Evolutionary conservation across 371 early-diverging fungal species (phyloP).

Genomic region (Enteropsectra breve): DNA sequence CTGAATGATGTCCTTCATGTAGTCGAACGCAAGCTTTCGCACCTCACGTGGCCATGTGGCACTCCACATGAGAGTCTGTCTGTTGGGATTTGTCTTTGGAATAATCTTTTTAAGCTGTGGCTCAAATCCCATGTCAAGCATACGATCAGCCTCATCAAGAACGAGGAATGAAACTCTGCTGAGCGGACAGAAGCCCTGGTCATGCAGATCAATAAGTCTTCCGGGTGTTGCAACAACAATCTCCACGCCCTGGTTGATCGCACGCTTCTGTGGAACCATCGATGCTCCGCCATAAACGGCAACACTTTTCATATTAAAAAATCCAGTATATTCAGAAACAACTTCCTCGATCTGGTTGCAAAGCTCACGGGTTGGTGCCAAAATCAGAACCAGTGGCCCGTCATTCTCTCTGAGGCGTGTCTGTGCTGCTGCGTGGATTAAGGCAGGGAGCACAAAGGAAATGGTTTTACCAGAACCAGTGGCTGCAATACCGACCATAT

Average conservation of each 20-base stretch:
- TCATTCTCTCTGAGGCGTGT: constrained; percentile 78
- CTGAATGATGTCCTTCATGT: constrained; percentile 85
- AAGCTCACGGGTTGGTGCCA: constrained; percentile 98
- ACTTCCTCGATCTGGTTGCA: constrained; percentile 63
- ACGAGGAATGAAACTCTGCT: constrained; percentile 89
- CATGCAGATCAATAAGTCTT: constrained; percentile 81
- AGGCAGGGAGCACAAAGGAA: constrained; percentile 83
- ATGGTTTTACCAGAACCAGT: constrained; percentile 97
- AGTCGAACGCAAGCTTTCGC: constrained; percentile 76
- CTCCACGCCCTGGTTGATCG: constrained; percentile 78
- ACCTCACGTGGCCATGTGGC: constrained; percentile 99
- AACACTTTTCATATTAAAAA: constrained; percentile 74
- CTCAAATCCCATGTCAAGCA: constrained; percentile 99
- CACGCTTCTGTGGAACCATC: constrained; percentile 80
- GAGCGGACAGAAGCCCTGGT: constrained; percentile 70
- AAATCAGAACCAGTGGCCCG: constrained; percentile 87
- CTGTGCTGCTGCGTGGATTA: constrained; percentile 94
- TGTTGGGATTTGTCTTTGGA: constrained; percentile 85
- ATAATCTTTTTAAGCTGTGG: constrained; percentile 95
- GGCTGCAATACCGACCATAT: constrained; percentile 93
- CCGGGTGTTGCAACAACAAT: constrained; percentile 98
- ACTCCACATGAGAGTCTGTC: constrained; percentile 98
- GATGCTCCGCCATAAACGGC: constrained; percentile 92
- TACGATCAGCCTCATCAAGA: constrained; percentile 93
- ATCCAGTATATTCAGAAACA: constrained; percentile 48